A percentile compares a stretch with the other conserved stretches of the same genome.
These are phyloP conservation scores for Curvularia verruculosa DNA, from an alignment of 2,329 filamentous ascomycete genomes.

Conservation along the genomic window DNA sequence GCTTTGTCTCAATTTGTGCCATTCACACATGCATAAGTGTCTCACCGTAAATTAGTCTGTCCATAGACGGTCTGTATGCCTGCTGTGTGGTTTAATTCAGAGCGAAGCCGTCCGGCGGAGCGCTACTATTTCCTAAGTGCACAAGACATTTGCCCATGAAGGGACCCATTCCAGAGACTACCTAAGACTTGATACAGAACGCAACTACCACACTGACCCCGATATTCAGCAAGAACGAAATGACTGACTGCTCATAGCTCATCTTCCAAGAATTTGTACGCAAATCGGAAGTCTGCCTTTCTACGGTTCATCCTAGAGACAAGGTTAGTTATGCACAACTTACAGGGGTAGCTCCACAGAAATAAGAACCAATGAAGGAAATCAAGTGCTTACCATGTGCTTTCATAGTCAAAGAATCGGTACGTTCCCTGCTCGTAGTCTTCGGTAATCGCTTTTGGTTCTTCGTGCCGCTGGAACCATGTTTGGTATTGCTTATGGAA, in stretches of 20 bases:
- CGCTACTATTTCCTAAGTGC: slow-evolving; percentile 19
- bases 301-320: slow-evolving; percentile 91
- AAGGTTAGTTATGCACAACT: slow-evolving; percentile 32
- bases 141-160: slow-evolving; percentile 28
- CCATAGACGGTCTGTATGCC: slow-evolving; percentile 8
- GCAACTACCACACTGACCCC: slow-evolving; percentile 21
- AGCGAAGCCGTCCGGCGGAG: slow-evolving; percentile 10
- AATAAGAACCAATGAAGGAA: slow-evolving; percentile 5
- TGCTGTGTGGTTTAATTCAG: slow-evolving; percentile 3
- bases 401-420: slow-evolving; percentile 99
- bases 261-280: slow-evolving; percentile 96
- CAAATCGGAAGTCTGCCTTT: slow-evolving; percentile 98
- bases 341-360: slow-evolving; percentile 14
- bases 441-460: slow-evolving; percentile 97
- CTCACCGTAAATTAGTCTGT: slow-evolving; percentile 23
- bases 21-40: slow-evolving; percentile 18
- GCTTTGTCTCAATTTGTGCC: slow-evolving; percentile 21
- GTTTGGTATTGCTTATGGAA: slow-evolving; percentile 99
- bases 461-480: slow-evolving; percentile 98
- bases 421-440: slow-evolving; percentile 99
- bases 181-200: slow-evolving; percentile 45
- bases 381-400: slow-evolving; percentile 75
- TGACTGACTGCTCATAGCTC: slow-evolving; percentile 64
- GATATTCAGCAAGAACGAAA: slow-evolving; percentile 7
- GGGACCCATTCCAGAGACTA: slow-evolving; percentile 40